A percentile compares a stretch with the other conserved stretches of the same genome.
These are phyloP conservation scores for Naumovozyma baii DNA, from an alignment of 805 yeast species.

Conservation along the genomic window DNA sequence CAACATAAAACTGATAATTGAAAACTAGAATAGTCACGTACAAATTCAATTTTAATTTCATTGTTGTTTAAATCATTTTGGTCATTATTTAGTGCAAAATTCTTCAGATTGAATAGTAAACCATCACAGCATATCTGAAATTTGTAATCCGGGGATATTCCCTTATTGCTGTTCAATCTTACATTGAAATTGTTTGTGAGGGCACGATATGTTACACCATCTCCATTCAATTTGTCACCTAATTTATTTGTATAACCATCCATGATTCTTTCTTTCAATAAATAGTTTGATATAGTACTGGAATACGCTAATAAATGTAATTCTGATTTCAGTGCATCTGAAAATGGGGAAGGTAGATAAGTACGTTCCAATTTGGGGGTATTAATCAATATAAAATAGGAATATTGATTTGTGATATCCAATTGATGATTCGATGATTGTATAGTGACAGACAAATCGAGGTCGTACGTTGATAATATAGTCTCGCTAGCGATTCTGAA, in stretches of 20 bases:
- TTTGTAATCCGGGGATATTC: conserved; percentile 4
- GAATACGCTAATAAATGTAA: conserved; percentile 22
- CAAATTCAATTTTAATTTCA: conserved; percentile 1
- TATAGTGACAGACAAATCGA: conserved; percentile 11
- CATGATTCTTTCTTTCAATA: conserved; percentile 14
- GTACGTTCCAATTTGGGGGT: conserved; percentile 23
- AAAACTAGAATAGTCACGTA: background rate
- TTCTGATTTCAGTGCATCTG: conserved; percentile 15
- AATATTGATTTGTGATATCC: conserved; percentile 5
- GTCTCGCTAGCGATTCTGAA: conserved; percentile 59
- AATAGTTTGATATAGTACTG: conserved; percentile 6
- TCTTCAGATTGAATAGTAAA: conserved; percentile 15
- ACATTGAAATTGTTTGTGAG: conserved; percentile 12
- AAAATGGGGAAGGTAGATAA: conserved; percentile 25
- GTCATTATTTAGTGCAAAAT: conserved; percentile 3
- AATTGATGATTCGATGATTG: conserved; percentile 2
- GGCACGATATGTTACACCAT: conserved; percentile 13
- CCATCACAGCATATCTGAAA: conserved; percentile 28
- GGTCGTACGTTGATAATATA: conserved; percentile 36
- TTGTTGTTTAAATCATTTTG: background rate
- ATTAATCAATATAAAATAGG: conserved; percentile 25
- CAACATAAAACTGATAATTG: background rate
- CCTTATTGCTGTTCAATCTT: conserved; percentile 5
- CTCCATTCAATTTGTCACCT: conserved; percentile 7
- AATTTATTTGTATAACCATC: conserved; percentile 19